These are phyloP conservation scores for Penicillium vulpinum DNA, from an alignment of 2,329 filamentous ascomycete genomes.

Conservation along the genomic window DNA sequence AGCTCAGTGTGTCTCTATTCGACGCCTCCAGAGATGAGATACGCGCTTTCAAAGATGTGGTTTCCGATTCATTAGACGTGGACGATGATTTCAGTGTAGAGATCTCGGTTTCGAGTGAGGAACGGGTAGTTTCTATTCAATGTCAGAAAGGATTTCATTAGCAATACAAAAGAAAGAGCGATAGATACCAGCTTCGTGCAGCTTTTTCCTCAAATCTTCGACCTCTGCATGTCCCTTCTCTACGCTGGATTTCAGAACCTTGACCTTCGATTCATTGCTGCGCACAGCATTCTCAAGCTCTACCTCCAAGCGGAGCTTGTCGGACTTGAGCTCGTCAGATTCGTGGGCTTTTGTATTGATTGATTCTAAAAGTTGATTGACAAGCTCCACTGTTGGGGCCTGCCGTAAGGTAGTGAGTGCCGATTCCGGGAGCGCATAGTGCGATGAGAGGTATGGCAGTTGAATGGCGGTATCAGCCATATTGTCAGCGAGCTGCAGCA, in stretches of 20 bases:
- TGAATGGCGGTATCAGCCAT: conserved; percentile 61
- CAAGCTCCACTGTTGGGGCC: conserved; percentile 71
- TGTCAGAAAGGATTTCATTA: conserved; percentile 20
- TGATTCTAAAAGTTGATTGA: conserved; percentile 70
- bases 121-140: conserved; percentile 68
- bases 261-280: conserved; percentile 77
- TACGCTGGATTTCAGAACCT: conserved; percentile 75
- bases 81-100: conserved; percentile 73
- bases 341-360: conserved; percentile 79
- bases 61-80: conserved; percentile 64
- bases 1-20: conserved; percentile 83
- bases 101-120: conserved; percentile 77
- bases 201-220: conserved; percentile 75
- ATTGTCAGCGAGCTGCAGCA: conserved; percentile 20
- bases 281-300: conserved; percentile 90
- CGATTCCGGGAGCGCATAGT: conserved; percentile 59
- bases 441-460: conserved; percentile 59
- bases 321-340: conserved; percentile 75
- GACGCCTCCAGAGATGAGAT: conserved; percentile 86
- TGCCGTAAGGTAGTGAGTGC: conserved; percentile 57
- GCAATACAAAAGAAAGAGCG: background rate
- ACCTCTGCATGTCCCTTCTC: conserved; percentile 83
- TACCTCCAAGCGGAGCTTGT: conserved; percentile 86
- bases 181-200: conserved; percentile 73
- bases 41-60: conserved; percentile 75